A percentile compares a stretch with the other conserved stretches of the same genome.
phyloP scores from a whole-genome alignment of 2,329 filamentous ascomycete species.

The Metarhizium rileyi region DNA sequence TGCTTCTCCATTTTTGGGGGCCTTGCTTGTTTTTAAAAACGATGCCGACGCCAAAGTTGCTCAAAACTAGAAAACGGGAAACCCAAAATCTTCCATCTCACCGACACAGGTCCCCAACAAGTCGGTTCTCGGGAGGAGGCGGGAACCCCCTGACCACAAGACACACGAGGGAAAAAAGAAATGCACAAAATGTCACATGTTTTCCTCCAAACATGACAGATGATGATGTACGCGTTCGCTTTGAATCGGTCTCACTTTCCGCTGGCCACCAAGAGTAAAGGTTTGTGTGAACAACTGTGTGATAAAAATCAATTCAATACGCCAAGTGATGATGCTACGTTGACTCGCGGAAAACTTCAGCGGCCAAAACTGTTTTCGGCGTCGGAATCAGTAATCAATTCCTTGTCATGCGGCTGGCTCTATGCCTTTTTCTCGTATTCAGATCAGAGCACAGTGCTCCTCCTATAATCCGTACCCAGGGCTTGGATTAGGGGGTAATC shows the following conservation, averaged over 20 bases:
- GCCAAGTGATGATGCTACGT: constrained; percentile 27
- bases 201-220: neutral
- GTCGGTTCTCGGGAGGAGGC: neutral
- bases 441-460: neutral
- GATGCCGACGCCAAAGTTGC: neutral
- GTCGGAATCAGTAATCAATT: neutral
- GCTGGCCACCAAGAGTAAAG: neutral
- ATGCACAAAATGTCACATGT: neutral
- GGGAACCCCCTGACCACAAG: neutral
- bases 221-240: neutral
- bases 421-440: neutral
- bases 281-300: constrained; percentile 1
- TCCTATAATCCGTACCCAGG: constrained; percentile 25
- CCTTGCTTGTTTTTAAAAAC: neutral
- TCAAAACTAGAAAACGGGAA: neutral
- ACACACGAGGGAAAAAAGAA: neutral
- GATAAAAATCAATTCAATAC: constrained; percentile 20
- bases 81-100: neutral
- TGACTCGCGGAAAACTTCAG: constrained; percentile 13
- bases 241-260: neutral
- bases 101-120: neutral
- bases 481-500: constrained; percentile 33
- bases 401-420: neutral
- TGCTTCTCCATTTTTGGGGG: neutral
- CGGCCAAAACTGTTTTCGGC: constrained; percentile 2